Conservation (phyloP, 352 stramenopile genomes). For the Phytophthora foliorum region DNA sequence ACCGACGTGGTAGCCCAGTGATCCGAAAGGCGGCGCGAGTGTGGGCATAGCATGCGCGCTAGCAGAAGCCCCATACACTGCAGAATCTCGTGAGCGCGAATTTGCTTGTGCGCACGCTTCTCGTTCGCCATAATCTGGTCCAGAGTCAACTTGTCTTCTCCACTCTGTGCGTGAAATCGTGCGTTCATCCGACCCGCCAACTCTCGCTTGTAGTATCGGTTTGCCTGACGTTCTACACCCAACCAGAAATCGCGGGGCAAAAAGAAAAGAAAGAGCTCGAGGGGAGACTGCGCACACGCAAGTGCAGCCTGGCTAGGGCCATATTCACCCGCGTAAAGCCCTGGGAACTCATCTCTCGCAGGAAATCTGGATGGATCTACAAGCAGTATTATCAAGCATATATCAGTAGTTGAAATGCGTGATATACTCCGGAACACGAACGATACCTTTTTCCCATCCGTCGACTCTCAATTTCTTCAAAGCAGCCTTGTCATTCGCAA, state of each 20-base stretch:
- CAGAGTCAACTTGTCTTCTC: not conserved
- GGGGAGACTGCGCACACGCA: not conserved
- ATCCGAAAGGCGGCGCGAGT: not conserved
- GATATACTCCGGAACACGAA: not conserved
- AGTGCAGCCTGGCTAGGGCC: not conserved
- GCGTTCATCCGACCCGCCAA: not conserved
- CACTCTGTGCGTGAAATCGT: not conserved
- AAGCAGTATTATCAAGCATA: constrained; percentile 1
- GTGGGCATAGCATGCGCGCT: constrained; percentile 1
- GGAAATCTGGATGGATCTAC: not conserved
- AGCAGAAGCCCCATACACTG: constrained; percentile 4
- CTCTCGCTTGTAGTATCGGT: not conserved
- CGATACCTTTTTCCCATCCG: not conserved
- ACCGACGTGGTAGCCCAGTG: constrained; percentile 19
- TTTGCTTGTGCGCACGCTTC: not conserved
- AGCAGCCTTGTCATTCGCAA: not conserved
- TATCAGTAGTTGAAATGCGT: not conserved
- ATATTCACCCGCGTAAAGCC: not conserved
- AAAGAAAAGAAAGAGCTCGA: constrained; percentile 12
- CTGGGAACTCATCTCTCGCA: not conserved
- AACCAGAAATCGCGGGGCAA: constrained; percentile 21
- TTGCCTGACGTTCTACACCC: constrained; percentile 6
- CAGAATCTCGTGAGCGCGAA: not conserved
- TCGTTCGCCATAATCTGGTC: constrained; percentile 1
- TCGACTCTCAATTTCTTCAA: not conserved